These are phyloP conservation scores for Acmispon strigosus DNA, from an alignment of 306 rosid genomes.

Conservation along the genomic window DNA sequence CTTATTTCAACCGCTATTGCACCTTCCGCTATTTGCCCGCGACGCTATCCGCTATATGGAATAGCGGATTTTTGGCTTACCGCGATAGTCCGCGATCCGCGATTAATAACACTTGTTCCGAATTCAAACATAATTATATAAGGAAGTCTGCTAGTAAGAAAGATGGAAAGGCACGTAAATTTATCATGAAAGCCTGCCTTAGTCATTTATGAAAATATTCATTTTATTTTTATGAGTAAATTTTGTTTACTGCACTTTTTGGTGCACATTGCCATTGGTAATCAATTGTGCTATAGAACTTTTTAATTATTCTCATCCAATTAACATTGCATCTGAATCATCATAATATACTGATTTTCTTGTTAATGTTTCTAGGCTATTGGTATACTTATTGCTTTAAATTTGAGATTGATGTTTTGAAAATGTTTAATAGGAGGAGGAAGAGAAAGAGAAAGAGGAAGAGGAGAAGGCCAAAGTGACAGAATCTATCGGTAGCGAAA, in stretches of 20 bases:
- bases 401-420: conserved; percentile 5
- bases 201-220: too few relatives aligned
- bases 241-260: background rate
- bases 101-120: too few relatives aligned
- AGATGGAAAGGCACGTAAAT: background rate
- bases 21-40: too few relatives aligned
- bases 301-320: background rate
- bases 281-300: background rate
- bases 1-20: too few relatives aligned
- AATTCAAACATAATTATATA: background rate
- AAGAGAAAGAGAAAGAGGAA: conserved; percentile 68
- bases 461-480: conserved; percentile 48
- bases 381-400: background rate
- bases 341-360: background rate
- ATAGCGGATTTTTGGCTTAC: too few relatives aligned
- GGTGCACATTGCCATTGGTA: background rate
- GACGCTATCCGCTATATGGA: too few relatives aligned
- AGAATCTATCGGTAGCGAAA: conserved; percentile 38
- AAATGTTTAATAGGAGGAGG: conserved; percentile 56
- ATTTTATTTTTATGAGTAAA: background rate
- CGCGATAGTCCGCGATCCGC: too few relatives aligned
- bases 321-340: conserved; percentile 4
- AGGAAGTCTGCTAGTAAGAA: background rate
- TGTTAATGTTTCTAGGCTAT: conserved; percentile 4
- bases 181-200: background rate